A percentile compares a stretch with the other conserved stretches of the same genome.
Evolutionary conservation across 176 grass and related monocot genomes (phyloP).

Genomic region (Avena eriantha): DNA sequence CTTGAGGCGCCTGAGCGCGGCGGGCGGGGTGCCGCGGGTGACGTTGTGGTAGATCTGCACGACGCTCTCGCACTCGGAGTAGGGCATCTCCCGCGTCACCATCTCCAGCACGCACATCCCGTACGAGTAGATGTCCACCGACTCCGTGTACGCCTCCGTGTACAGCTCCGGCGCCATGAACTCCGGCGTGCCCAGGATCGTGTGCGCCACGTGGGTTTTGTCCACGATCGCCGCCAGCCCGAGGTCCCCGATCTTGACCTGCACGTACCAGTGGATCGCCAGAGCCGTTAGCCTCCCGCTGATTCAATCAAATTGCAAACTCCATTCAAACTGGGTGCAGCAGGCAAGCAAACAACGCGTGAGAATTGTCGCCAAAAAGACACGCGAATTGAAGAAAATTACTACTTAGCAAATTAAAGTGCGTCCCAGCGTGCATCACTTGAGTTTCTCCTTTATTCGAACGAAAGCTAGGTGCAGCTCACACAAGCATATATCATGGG

Average conservation of each 20-base stretch:
- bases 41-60: conserved; percentile 81
- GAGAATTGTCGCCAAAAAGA: conserved; percentile 28
- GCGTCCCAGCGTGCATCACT: conserved; percentile 37
- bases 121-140: conserved; percentile 97
- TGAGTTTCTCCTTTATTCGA: conserved; percentile 52
- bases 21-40: conserved; percentile 52
- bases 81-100: conserved; percentile 94
- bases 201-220: conserved; percentile 79
- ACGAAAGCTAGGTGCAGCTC: conserved; percentile 40
- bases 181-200: conserved; percentile 90
- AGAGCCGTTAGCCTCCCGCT: not conserved
- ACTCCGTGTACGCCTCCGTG: conserved; percentile 93
- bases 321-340: not conserved
- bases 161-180: conserved; percentile 99
- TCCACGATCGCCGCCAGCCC: conserved; percentile 91
- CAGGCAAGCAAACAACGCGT: conserved; percentile 38
- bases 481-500: conserved; percentile 1
- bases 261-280: not conserved
- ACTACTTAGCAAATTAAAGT: conserved; percentile 40
- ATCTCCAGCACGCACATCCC: conserved; percentile 97
- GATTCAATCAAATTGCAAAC: not conserved
- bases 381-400: conserved; percentile 9
- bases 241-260: conserved; percentile 98
- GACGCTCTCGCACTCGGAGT: conserved; percentile 81
- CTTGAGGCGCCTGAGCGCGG: conserved; percentile 60